Evolutionary conservation across 2,329 filamentous ascomycete species (phyloP).

Genomic region (Aspergillus sp.): DNA sequence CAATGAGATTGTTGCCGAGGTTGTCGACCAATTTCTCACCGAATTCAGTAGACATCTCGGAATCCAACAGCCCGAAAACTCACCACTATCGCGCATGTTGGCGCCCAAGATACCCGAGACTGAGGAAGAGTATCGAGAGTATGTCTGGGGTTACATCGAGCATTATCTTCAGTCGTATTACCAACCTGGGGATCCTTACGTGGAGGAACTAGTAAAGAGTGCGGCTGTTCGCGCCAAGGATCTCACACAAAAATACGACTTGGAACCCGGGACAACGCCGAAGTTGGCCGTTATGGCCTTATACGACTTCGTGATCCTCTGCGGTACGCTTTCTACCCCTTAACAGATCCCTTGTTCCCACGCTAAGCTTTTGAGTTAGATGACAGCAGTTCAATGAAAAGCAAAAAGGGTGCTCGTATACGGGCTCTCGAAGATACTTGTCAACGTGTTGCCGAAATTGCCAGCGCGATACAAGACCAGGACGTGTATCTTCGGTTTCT

Average conservation of each 20-base stretch:
- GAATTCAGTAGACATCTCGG: not conserved
- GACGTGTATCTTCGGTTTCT: slow-evolving; percentile 2
- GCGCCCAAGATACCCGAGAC: not conserved
- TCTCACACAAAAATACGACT: not conserved
- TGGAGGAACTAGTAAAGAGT: not conserved
- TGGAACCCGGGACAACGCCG: not conserved
- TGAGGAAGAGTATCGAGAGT: not conserved
- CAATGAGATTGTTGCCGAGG: not conserved
- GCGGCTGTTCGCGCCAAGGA: not conserved
- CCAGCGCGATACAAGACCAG: not conserved
- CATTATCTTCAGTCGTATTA: not conserved
- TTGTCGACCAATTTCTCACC: not conserved
- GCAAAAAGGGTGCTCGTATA: not conserved
- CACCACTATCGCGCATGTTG: too few species aligned
- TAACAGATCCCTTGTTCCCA: not conserved
- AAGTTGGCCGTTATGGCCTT: slow-evolving; percentile 3
- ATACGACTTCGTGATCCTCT: slow-evolving; percentile 7
- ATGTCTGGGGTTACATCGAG: not conserved
- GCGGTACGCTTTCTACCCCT: not conserved
- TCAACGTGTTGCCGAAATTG: not conserved
- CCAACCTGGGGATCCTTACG: not conserved
- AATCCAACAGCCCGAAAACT: not conserved
- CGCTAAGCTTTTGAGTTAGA: not conserved
- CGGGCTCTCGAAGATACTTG: not conserved
- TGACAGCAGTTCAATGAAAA: slow-evolving; percentile 1